These are phyloP conservation scores for Allium sativum DNA, from an alignment of 106 monocot genomes.

Conservation along the genomic window DNA sequence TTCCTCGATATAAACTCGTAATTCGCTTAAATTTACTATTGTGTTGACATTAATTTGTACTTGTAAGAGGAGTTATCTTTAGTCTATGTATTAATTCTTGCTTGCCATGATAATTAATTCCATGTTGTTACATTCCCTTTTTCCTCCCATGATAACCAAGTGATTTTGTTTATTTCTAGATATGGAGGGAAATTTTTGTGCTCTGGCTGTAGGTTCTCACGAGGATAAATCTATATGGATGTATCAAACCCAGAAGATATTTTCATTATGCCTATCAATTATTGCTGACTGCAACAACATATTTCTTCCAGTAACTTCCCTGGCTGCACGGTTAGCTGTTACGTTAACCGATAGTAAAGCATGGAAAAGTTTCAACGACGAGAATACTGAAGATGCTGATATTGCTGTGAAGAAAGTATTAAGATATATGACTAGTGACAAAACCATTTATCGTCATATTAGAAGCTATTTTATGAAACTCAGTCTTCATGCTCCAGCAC, in stretches of 20 bases:
- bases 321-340: constrained; percentile 51
- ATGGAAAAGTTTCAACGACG: constrained; percentile 49
- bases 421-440: constrained; percentile 35
- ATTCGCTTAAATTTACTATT: no score
- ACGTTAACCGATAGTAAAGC: constrained; percentile 61
- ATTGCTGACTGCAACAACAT: constrained; percentile 49
- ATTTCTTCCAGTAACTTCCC: constrained; percentile 26
- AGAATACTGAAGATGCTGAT: constrained; percentile 31
- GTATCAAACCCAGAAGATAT: constrained; percentile 61
- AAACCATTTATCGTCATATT: constrained; percentile 41
- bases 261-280: constrained; percentile 55
- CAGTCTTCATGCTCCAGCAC: constrained; percentile 13
- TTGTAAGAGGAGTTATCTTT: neutral
- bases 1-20: no score
- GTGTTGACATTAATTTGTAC: no score
- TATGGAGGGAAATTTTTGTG: constrained; percentile 56
- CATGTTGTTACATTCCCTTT: no score
- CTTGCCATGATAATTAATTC: no score
- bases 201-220: constrained; percentile 41
- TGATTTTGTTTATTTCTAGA: constrained; percentile 40
- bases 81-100: neutral
- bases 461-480: constrained; percentile 47
- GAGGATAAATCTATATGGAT: constrained; percentile 75
- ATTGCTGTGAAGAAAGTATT: constrained; percentile 38
- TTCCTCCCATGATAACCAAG: no score